phyloP scores from a whole-genome alignment of 768 basidiomycete species.

The Punctularia strigosozonata region DNA sequence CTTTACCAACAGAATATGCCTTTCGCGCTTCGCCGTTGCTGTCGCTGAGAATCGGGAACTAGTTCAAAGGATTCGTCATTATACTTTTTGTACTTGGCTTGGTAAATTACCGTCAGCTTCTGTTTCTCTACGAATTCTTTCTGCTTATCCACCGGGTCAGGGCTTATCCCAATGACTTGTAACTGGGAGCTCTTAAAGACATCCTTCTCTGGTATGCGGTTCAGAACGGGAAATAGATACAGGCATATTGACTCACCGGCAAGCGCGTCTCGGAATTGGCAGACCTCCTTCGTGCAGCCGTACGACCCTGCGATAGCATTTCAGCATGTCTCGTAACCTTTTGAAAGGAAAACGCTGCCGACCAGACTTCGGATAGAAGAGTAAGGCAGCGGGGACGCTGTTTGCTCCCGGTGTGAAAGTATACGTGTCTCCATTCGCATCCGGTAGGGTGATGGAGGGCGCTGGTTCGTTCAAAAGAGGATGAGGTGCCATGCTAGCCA shows the following conservation, averaged over 20 bases:
- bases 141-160: slow-evolving; percentile 62
- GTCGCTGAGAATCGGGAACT: slow-evolving; percentile 80
- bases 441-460: slow-evolving; percentile 52
- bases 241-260: slow-evolving; percentile 30
- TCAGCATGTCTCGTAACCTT: not conserved
- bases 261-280: slow-evolving; percentile 71
- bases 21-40: slow-evolving; percentile 46
- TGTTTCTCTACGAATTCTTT: slow-evolving; percentile 64
- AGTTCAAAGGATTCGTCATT: not conserved
- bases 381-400: slow-evolving; percentile 53
- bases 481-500: slow-evolving; percentile 39
- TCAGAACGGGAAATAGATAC: slow-evolving; percentile 1
- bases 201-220: slow-evolving; percentile 39
- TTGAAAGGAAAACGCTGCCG: not conserved
- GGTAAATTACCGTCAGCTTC: slow-evolving; percentile 41
- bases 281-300: slow-evolving; percentile 76
- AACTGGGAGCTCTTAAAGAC: slow-evolving; percentile 54
- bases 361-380: slow-evolving; percentile 74
- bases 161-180: slow-evolving; percentile 62
- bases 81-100: not conserved
- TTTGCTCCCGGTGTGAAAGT: slow-evolving; percentile 46
- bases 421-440: slow-evolving; percentile 50
- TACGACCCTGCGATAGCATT: slow-evolving; percentile 38
- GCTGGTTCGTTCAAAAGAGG: slow-evolving; percentile 52
- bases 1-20: slow-evolving; percentile 54